A percentile compares a stretch with the other conserved stretches of the same genome.
phyloP scores from a whole-genome alignment of 2,329 filamentous ascomycete species.

The Fusarium circinatum region DNA sequence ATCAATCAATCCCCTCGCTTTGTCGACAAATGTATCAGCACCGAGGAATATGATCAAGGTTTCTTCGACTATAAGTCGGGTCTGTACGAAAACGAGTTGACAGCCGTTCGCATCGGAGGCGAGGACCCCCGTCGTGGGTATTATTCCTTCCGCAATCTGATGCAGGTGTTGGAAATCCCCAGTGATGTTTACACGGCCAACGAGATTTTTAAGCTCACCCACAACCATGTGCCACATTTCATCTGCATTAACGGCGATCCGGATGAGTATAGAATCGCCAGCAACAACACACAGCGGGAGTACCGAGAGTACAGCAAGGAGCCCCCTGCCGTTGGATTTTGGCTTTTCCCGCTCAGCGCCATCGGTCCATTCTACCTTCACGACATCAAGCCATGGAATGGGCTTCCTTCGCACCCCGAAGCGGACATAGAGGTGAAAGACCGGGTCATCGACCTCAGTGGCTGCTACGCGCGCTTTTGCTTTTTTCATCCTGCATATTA shows the following conservation, averaged over 20 bases:
- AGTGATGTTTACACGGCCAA: background rate
- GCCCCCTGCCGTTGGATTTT: background rate
- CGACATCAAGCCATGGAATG: background rate
- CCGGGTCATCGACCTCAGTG: background rate
- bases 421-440: background rate
- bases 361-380: background rate
- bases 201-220: background rate
- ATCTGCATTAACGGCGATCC: background rate
- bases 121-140: background rate
- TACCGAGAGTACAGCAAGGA: background rate
- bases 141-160: background rate
- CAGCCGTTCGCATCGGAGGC: background rate
- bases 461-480: background rate
- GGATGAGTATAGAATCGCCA: accelerated
- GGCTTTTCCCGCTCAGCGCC: background rate
- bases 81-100: background rate
- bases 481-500: background rate
- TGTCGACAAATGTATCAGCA: too few relatives aligned
- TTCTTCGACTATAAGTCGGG: background rate
- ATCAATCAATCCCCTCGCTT: background rate
- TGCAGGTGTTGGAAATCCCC: background rate
- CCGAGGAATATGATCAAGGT: background rate
- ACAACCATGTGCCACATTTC: background rate
- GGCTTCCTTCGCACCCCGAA: accelerated
- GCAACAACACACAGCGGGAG: background rate